Evolutionary conservation across 176 grass and related monocot species (phyloP).

Genomic region (Oryza glumipatula): DNA sequence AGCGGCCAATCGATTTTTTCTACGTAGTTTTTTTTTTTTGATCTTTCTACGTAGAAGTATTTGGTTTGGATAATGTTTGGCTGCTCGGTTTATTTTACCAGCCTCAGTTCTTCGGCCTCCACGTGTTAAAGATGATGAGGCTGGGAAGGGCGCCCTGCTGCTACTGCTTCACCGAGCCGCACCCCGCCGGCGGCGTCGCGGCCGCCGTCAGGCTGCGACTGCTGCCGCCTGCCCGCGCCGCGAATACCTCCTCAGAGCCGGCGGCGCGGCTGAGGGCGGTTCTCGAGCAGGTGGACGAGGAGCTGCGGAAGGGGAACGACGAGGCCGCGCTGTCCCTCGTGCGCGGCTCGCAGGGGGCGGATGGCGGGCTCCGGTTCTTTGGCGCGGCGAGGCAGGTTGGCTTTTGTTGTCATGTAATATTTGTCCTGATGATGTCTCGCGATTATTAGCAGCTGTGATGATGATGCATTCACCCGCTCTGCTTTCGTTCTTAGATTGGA

Average conservation of each 20-base stretch:
- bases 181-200: neutral
- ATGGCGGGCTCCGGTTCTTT: constrained; percentile 58
- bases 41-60: neutral
- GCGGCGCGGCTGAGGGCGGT: constrained; percentile 23
- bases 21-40: too few relatives aligned
- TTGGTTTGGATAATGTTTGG: neutral
- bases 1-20: too few relatives aligned
- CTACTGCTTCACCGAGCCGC: constrained; percentile 13
- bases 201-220: constrained; percentile 11
- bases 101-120: neutral
- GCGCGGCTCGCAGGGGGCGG: constrained; percentile 45
- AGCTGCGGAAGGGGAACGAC: constrained; percentile 65
- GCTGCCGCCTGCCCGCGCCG: constrained; percentile 24
- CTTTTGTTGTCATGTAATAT: neutral
- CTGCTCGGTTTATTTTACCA: neutral
- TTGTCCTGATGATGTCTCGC: neutral
- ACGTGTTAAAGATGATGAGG: constrained; percentile 28
- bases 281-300: constrained; percentile 68
- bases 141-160: neutral
- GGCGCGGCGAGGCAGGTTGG: constrained; percentile 55
- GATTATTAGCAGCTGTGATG: too few relatives aligned
- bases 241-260: constrained; percentile 38
- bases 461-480: neutral
- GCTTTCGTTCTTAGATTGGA: neutral
- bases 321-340: constrained; percentile 64